Evolutionary conservation across 768 basidiomycete genomes (phyloP).

Genomic region (Panaeolus cyanescens): DNA sequence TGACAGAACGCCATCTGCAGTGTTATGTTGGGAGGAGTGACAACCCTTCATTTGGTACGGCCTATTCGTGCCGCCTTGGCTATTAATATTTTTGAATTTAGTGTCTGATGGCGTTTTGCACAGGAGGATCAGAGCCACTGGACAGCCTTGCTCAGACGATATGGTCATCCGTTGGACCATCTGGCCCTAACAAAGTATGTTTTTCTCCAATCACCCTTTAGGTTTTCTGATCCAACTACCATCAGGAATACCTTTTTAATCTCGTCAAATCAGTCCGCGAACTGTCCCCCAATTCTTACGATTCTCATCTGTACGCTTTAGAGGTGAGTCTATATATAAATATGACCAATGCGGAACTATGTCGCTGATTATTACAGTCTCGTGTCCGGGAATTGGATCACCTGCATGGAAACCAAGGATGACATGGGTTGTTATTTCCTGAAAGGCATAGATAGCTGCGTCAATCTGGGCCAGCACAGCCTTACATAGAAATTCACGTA

Average conservation of each 20-base stretch:
- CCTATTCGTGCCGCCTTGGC: neutral
- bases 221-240: too few relatives aligned
- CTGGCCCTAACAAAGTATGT: constrained; percentile 88
- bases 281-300: constrained; percentile 72
- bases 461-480: too few relatives aligned
- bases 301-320: constrained; percentile 75
- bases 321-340: constrained; percentile 49
- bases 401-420: neutral
- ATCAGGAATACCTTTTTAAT: constrained; percentile 84
- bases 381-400: neutral
- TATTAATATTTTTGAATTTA: neutral
- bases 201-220: too few relatives aligned
- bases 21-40: constrained; percentile 88
- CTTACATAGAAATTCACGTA: too few relatives aligned
- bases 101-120: neutral
- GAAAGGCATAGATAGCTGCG: too few relatives aligned
- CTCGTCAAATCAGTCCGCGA: constrained; percentile 73
- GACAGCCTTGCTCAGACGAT: constrained; percentile 68
- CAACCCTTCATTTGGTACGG: constrained; percentile 88
- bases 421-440: neutral
- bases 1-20: constrained; percentile 30
- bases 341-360: neutral
- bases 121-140: constrained; percentile 86
- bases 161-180: constrained; percentile 78
- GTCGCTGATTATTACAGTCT: neutral